These are phyloP conservation scores for Fonsecaea nubica DNA, from an alignment of 2,329 filamentous ascomycete species.

Conservation along the genomic window DNA sequence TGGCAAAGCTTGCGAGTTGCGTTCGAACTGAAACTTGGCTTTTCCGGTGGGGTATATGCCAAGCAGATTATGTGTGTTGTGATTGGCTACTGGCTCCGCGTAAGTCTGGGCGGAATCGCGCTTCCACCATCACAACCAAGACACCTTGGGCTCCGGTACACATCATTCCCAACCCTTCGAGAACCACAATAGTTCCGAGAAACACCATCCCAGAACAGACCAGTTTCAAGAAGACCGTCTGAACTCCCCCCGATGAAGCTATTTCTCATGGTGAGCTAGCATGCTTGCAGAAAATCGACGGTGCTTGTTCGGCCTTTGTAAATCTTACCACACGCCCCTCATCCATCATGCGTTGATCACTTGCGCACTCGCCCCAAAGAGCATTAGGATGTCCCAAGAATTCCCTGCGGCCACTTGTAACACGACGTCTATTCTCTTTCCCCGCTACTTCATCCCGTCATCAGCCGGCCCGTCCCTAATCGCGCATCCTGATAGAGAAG, in stretches of 20 bases:
- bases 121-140: neutral
- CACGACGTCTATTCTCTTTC: neutral
- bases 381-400: neutral
- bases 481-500: neutral
- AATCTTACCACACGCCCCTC: neutral
- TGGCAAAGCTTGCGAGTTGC: neutral
- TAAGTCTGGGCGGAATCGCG: neutral
- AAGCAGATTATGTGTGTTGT: neutral
- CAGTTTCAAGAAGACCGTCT: no score
- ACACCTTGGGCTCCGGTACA: neutral
- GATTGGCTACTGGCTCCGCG: neutral
- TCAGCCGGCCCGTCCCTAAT: neutral
- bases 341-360: neutral
- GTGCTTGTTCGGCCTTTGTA: no score
- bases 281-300: no score
- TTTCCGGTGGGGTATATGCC: neutral
- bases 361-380: neutral
- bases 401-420: slow-evolving; percentile 1
- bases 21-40: neutral
- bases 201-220: neutral
- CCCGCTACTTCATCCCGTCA: neutral
- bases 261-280: no score
- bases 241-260: no score
- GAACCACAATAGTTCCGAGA: neutral
- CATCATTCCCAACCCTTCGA: neutral